A percentile compares a stretch with the other conserved stretches of the same genome.
Evolutionary conservation across 1,284 basidiomycete species (phyloP).

Genomic region (Leccinum insolens): DNA sequence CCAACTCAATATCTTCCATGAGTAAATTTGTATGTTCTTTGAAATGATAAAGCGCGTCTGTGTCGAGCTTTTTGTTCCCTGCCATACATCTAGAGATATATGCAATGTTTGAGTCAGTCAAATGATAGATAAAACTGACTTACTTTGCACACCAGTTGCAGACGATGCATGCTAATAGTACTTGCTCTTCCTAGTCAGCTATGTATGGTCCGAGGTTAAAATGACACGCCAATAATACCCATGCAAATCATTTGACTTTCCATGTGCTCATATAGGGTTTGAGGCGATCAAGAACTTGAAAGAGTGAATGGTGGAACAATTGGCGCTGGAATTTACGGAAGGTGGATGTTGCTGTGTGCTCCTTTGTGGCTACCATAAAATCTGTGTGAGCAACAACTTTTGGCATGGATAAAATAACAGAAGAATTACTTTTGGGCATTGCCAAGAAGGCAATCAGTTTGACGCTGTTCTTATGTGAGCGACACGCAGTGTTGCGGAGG

Average conservation of each 20-base stretch:
- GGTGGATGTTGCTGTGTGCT: background rate
- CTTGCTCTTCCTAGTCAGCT: slow-evolving; percentile 2
- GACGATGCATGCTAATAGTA: background rate
- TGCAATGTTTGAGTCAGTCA: background rate
- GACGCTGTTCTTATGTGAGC: background rate
- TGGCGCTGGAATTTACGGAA: background rate
- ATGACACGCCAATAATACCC: background rate
- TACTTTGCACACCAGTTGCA: background rate
- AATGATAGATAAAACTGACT: no score
- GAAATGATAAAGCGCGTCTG: background rate
- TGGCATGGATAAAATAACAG: no score
- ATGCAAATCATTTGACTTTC: background rate
- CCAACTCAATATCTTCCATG: background rate
- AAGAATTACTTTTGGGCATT: background rate
- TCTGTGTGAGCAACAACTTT: no score
- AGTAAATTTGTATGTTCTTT: background rate
- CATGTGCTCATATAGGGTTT: background rate
- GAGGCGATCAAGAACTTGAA: background rate
- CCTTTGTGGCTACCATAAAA: background rate
- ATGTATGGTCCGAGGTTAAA: background rate
- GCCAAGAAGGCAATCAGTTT: background rate
- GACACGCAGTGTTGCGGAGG: background rate
- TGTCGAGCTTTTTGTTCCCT: background rate
- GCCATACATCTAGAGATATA: background rate
- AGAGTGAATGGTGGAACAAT: background rate